Evolutionary conservation across 73 alveolate species (phyloP), one percentile per base, ranked within the genome.

Genomic region (Paramecium sexaurelia): DNA sequence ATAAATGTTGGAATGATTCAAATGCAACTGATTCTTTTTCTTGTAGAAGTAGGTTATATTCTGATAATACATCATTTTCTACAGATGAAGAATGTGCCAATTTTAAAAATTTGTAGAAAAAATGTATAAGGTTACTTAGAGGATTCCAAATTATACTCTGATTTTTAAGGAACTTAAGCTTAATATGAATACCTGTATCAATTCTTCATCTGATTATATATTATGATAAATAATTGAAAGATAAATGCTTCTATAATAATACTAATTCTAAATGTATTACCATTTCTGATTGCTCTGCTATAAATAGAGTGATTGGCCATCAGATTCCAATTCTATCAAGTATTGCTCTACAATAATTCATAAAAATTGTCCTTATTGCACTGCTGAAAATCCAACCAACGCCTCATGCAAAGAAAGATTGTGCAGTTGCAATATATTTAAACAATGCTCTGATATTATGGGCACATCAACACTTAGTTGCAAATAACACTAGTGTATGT

Each of bases 1-100:
- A 61, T 36, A 71, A 71, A 71, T 78, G 90, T 45, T 78, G 90
- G 90, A 78, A 78, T 43, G 29, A 56, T 45, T 39, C 51, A n/a
- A 22, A 56, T 20, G 75, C 90, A 24, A 24, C 45, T 3, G 90
- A 20, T 6, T 41, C 90, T 0, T 7, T 7, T 5, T 75, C 90
- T 41, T 78, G 90, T 13, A 26, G 32, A 8, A 43, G 22, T 22
- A 32, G 90, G 13, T 35, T 35, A 24, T 73, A 66, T 37, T 35
- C 66, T 37, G 87, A 73, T 71, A 37, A 71, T 24, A 17, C 66
- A 5, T 17, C 27, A 19, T 41, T 39, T n/a, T 41, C 90, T 0
- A 78, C 90, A n/a, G 73, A 78, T 78, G 71, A 26, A 78, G 69
- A 24, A 29, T 78, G 90, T 78, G 41, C 39, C 32, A 10, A 39